Percentiles rank a stretch among this genome's conserved stretches.
These are phyloP conservation scores for Xylaria sp. DNA, from an alignment of 2,329 filamentous ascomycete genomes.

Conservation along the genomic window DNA sequence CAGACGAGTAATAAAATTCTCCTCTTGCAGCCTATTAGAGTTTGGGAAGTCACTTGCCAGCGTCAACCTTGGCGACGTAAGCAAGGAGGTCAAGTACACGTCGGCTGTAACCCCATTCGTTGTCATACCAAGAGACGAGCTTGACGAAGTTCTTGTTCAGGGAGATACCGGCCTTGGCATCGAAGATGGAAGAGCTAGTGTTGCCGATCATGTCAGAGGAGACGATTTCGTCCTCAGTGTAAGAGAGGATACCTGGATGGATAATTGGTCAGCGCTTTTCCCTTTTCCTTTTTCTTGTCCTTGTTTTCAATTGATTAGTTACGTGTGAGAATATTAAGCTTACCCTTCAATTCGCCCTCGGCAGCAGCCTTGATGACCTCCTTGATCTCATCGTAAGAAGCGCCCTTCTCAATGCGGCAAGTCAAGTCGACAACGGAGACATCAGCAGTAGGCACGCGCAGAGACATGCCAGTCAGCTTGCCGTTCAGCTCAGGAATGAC, in stretches of 20 bases:
- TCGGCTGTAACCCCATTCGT: constrained; percentile 99
- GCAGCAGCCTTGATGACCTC: constrained; percentile 86
- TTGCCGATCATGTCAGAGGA: constrained; percentile 95
- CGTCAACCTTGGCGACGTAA: constrained; percentile 84
- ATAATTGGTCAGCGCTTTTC: constrained; percentile 33
- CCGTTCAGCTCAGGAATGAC: constrained; percentile 97
- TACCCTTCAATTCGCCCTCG: constrained; percentile 86
- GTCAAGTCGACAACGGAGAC: constrained; percentile 99
- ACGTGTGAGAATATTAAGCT: constrained; percentile 47
- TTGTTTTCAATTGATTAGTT: background rate
- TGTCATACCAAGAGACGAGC: constrained; percentile 98
- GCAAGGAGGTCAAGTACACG: constrained; percentile 85
- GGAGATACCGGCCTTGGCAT: constrained; percentile 98
- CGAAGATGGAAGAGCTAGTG: constrained; percentile 95
- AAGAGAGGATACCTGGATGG: constrained; percentile 79
- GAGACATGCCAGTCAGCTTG: constrained; percentile 99
- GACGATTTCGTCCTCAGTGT: constrained; percentile 98
- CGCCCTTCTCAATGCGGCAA: constrained; percentile 90
- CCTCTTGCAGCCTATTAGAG: constrained; percentile 40
- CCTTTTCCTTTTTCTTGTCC: background rate
- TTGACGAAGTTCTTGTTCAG: constrained; percentile 99
- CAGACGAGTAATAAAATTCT: background rate
- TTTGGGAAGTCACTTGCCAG: constrained; percentile 57
- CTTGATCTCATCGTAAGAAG: constrained; percentile 94
- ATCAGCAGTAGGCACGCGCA: constrained; percentile 99